Conservation (phyloP, 768 basidiomycete genomes). For the Pholiota microspora region DNA sequence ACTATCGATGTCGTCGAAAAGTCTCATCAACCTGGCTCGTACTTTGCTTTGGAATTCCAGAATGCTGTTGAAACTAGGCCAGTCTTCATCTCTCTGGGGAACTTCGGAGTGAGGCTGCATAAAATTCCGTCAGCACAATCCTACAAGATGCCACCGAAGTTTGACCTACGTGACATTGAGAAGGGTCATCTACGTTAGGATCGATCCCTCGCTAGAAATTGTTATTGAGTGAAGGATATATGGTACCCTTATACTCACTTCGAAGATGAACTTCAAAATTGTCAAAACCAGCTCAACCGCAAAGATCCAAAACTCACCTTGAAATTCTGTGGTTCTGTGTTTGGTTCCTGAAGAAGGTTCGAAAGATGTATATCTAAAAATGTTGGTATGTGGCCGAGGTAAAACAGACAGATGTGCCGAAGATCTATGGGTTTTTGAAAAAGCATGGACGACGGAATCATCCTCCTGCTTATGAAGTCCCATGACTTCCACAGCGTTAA, state of each 20-base stretch:
- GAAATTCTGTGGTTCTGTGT: slow-evolving; percentile 83
- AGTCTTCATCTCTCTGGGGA: slow-evolving; percentile 75
- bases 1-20: slow-evolving; percentile 70
- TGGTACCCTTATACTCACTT: slow-evolving; percentile 38
- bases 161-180: slow-evolving; percentile 74
- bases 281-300: slow-evolving; percentile 15
- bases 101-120: slow-evolving; percentile 84
- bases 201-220: slow-evolving; percentile 83
- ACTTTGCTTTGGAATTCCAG: slow-evolving; percentile 78
- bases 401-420: slow-evolving; percentile 96
- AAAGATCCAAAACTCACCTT: slow-evolving; percentile 39
- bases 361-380: slow-evolving; percentile 92
- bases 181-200: slow-evolving; percentile 89
- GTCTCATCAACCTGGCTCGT: slow-evolving; percentile 60
- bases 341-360: slow-evolving; percentile 65
- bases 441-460: slow-evolving; percentile 87
- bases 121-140: neutral
- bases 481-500: slow-evolving; percentile 80
- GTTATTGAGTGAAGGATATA: neutral
- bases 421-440: slow-evolving; percentile 91
- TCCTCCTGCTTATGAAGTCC: slow-evolving; percentile 80
- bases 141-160: neutral
- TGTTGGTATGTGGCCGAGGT: slow-evolving; percentile 89
- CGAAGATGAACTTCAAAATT: slow-evolving; percentile 62
- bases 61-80: slow-evolving; percentile 76